Evolutionary conservation across 305 asterid species (phyloP), one percentile per base, ranked within the genome.

Genomic region (Rubia peregrina): DNA sequence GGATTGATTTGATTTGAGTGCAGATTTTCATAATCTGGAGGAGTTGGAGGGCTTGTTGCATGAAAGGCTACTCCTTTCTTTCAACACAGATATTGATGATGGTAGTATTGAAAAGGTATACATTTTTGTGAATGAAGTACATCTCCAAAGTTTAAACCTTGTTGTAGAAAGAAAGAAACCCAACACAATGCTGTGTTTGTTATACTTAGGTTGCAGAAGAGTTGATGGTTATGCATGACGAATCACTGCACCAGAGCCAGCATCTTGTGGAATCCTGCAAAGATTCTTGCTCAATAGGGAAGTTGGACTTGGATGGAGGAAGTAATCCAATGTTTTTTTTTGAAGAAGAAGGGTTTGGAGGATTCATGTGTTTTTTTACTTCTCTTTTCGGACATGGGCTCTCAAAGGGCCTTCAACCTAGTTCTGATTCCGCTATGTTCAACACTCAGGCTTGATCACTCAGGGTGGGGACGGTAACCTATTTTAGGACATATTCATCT

Each of bases 61-160:
- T 71, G 87, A 83, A 51, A 83, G 79, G 38, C 66, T 83, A 79
- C 56, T 83, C 44, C 85, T 83, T 62, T 74, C 80, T 61, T 83
- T 83, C 82, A 83, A 81, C 79, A 83, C 87, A 30, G 87, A 83
- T 75, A 83, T 83, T 62, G 85, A 83, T 64, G 87, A 83, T 81
- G 85, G 87, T 65, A 83, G 85, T 69, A 81, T 83, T 53, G 87
- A 83, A 61, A 77, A 83, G 83, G 87, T 83, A 53, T 49, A 60
- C n/a, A n/a, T n/a, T 14, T 65, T 71, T 67, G 21, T 49, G 56
- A 5, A 49, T 16, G 21, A 49, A 49, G 56, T 49, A 5, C 16
- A 51, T 16, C 9, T 51, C 16, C 22, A 16, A 49, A 17, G 13
- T 44, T 65, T 13, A 13, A 48, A 1, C 56, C 4, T 44, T 44